Conservation (phyloP, 2,329 filamentous ascomycete species). For the Sporothrix euskadiensis region DNA sequence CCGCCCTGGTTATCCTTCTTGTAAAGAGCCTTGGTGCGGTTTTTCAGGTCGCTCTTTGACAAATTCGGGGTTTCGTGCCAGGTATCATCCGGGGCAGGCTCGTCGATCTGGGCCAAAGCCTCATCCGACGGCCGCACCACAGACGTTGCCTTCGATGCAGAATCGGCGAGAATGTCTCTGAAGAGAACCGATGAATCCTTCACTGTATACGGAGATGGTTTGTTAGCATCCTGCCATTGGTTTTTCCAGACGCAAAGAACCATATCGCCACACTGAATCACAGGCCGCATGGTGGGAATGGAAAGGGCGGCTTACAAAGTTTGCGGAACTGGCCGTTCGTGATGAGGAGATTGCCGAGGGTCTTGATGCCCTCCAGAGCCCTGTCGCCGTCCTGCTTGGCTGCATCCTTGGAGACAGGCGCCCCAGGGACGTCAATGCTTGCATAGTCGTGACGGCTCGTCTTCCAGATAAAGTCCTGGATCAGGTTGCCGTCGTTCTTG, state of each 20-base stretch:
- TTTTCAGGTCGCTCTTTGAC: constrained; percentile 67
- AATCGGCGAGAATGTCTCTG: constrained; percentile 89
- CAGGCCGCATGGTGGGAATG: not conserved
- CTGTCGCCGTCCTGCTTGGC: constrained; percentile 82
- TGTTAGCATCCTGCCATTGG: not conserved
- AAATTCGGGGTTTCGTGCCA: constrained; percentile 89
- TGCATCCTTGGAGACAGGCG: constrained; percentile 71
- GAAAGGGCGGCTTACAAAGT: constrained; percentile 60
- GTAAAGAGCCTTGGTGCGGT: constrained; percentile 65
- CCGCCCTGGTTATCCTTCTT: constrained; percentile 49
- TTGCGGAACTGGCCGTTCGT: constrained; percentile 97
- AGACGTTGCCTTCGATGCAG: constrained; percentile 74
- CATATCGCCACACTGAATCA: too few species aligned
- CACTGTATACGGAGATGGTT: constrained; percentile 45
- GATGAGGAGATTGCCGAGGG: constrained; percentile 82
- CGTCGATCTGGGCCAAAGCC: constrained; percentile 72
- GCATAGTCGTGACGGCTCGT: constrained; percentile 73
- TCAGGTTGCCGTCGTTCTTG: constrained; percentile 91
- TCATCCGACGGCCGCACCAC: constrained; percentile 78
- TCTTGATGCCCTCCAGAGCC: constrained; percentile 80
- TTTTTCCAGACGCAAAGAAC: not conserved
- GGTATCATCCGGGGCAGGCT: constrained; percentile 83
- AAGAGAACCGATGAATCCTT: constrained; percentile 78
- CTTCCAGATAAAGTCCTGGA: constrained; percentile 98
- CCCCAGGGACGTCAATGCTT: constrained; percentile 60